Base-by-base conservation (phyloP, 805 yeast genomes). In the Ogataea populi-albae region DNA sequence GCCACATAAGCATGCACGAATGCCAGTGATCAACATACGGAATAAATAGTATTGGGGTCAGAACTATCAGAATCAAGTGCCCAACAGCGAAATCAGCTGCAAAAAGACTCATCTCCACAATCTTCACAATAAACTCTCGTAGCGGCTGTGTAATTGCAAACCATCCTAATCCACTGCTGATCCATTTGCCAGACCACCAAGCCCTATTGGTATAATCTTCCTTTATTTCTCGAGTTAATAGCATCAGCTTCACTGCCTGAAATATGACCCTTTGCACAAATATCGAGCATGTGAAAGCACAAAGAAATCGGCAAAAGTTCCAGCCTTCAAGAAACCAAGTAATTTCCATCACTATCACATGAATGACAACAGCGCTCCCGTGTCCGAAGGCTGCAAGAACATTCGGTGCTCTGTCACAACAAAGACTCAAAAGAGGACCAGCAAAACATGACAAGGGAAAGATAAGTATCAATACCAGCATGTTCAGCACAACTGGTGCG, bases 101-200 rank as follows among this genome's bases (percentile, higher is more conserved):
- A 46, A 73, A 73, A 11, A 59, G 46, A 40, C 67, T 63, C 63
- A 68, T 49, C 41, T 74, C 79, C 17, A 62, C 55, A 5, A 61
- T 52, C 39, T 74, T 74, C 5, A 73, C 73, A 8, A 65, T 30
- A 26, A 64, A 59, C 43, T 74, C 79, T 27, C 79, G 47, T 18
- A 67, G 22, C 2, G 74, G 73, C 46, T 73, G 77, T 0, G 73
- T 66, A 17, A 57, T 26, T 2, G 51, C 49, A 17, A 55, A 47
- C 52, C 61, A 55, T 4, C 73, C 73, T 9, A 66, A 41, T 3
- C 65, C 68, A 17, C 61, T 53, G 3, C 46, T 49, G 15, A 62
- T 41, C 78, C 78, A 73, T 32, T 60, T 63, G 1, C 78, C 79
- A 1, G 76, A 66, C 77, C 78, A 74, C 77, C 78, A 74, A 1